phyloP scores from a whole-genome alignment of 2,329 filamentous ascomycete genomes.

The Chalara sp. region DNA sequence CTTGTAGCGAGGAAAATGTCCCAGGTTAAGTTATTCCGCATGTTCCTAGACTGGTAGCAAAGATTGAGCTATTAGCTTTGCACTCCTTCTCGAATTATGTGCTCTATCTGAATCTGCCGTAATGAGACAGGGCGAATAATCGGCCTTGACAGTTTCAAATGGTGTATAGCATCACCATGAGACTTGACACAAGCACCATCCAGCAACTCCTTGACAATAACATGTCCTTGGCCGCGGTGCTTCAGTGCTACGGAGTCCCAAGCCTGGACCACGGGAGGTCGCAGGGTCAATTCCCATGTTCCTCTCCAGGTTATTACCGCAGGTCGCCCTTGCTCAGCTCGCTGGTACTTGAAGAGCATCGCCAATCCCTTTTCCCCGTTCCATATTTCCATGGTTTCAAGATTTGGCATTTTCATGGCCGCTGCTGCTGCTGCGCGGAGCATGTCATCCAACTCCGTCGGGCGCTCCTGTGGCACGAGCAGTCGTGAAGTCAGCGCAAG shows the following conservation, averaged over 20 bases:
- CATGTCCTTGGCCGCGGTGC: slow-evolving; percentile 10
- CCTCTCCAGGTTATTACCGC: slow-evolving; percentile 19
- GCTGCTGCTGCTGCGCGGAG: slow-evolving; percentile 10
- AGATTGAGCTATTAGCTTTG: background rate
- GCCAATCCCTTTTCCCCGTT: slow-evolving; percentile 16
- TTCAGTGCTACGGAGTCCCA: slow-evolving; percentile 17
- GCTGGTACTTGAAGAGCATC: slow-evolving; percentile 14
- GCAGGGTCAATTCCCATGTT: slow-evolving; percentile 20
- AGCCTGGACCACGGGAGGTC: slow-evolving; percentile 14
- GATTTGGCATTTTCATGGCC: slow-evolving; percentile 17
- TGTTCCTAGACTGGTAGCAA: background rate
- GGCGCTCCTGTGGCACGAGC: slow-evolving; percentile 19
- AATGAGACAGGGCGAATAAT: slow-evolving; percentile 17
- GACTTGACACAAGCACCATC: slow-evolving; percentile 13
- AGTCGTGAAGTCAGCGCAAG: slow-evolving; percentile 16
- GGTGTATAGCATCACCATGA: slow-evolving; percentile 18
- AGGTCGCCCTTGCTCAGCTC: slow-evolving; percentile 2
- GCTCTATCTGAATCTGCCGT: slow-evolving; percentile 15
- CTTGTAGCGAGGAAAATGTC: background rate
- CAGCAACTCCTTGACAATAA: slow-evolving; percentile 14
- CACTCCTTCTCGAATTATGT: background rate
- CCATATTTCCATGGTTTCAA: slow-evolving; percentile 19
- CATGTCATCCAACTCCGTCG: slow-evolving; percentile 7
- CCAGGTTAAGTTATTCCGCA: background rate
- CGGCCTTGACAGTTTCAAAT: slow-evolving; percentile 11